A percentile compares a stretch with the other conserved stretches of the same genome.
Conservation (phyloP, 257 asterid species). For the Catharanthus roseus region DNA sequence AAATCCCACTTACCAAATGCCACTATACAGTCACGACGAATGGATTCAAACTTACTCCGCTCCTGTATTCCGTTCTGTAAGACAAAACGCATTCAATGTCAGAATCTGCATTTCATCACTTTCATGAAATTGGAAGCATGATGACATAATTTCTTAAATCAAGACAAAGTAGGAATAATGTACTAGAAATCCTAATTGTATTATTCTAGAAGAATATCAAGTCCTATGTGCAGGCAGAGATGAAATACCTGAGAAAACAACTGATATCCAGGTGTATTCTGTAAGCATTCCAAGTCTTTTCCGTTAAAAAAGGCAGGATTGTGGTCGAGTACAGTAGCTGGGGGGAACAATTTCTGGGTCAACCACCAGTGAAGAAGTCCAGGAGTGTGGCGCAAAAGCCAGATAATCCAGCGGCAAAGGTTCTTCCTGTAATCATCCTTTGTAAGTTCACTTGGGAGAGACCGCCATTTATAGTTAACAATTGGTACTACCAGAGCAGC, state of each 20-base stretch:
- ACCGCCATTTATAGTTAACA: constrained; percentile 77
- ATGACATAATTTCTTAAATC: background rate
- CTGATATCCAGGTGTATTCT: constrained; percentile 79
- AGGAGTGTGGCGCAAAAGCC: constrained; percentile 49
- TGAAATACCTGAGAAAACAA: constrained; percentile 56
- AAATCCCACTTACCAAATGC: constrained; percentile 92
- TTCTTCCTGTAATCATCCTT: constrained; percentile 70
- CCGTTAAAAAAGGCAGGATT: constrained; percentile 61
- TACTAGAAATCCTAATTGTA: background rate
- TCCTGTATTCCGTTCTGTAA: constrained; percentile 58
- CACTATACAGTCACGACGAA: constrained; percentile 65
- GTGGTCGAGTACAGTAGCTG: constrained; percentile 68
- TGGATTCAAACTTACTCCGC: constrained; percentile 51
- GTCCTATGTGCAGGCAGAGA: background rate
- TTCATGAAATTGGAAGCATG: background rate
- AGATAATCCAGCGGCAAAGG: constrained; percentile 50
- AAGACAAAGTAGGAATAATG: background rate
- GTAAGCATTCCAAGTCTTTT: constrained; percentile 70
- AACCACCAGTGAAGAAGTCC: constrained; percentile 81
- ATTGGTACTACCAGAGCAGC: constrained; percentile 70
- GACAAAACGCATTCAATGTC: background rate
- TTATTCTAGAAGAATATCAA: background rate
- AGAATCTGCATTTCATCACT: constrained; percentile 1
- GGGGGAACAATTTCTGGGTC: constrained; percentile 82
- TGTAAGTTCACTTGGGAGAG: constrained; percentile 60